Percentiles rank a stretch among this genome's conserved stretches.
phyloP scores from a whole-genome alignment of 805 yeast species.

The Pichia kluyveri region DNA sequence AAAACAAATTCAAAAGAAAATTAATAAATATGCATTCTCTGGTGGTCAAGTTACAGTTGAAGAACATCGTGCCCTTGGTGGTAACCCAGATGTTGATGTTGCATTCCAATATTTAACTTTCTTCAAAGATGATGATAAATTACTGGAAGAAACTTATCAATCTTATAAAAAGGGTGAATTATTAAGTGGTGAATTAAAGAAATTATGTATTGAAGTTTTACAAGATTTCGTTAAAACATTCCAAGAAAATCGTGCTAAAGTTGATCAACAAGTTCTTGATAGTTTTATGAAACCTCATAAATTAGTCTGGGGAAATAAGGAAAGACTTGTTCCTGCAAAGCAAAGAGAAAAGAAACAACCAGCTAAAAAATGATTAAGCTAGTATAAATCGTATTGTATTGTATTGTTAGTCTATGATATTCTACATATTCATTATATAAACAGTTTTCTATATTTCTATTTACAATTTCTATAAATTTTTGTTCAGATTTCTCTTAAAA shows the following conservation, averaged over 20 bases:
- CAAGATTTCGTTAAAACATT: conserved; percentile 72
- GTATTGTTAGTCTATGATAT: neutral
- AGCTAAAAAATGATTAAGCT: conserved; percentile 15
- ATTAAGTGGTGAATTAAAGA: conserved; percentile 89
- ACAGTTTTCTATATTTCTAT: neutral
- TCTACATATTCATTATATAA: neutral
- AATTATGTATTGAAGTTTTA: conserved; percentile 69
- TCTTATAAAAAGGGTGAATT: conserved; percentile 73
- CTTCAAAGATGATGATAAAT: conserved; percentile 82
- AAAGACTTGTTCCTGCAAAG: conserved; percentile 66
- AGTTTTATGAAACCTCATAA: conserved; percentile 80
- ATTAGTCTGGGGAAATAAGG: conserved; percentile 63
- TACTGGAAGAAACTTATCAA: conserved; percentile 50
- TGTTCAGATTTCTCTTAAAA: conserved; percentile 1
- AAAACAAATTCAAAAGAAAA: conserved; percentile 84
- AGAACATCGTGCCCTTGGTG: conserved; percentile 85
- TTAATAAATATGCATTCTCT: conserved; percentile 92
- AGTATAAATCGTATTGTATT: neutral
- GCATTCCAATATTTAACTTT: conserved; percentile 89
- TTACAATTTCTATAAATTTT: neutral
- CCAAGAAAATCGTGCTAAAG: conserved; percentile 66
- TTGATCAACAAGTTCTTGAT: conserved; percentile 53
- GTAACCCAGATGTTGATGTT: conserved; percentile 92
- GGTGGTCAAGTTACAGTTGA: conserved; percentile 87
- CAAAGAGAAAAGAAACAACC: conserved; percentile 34